Conservation (phyloP, 83 land plant genomes). For the Thuja plicata region DNA sequence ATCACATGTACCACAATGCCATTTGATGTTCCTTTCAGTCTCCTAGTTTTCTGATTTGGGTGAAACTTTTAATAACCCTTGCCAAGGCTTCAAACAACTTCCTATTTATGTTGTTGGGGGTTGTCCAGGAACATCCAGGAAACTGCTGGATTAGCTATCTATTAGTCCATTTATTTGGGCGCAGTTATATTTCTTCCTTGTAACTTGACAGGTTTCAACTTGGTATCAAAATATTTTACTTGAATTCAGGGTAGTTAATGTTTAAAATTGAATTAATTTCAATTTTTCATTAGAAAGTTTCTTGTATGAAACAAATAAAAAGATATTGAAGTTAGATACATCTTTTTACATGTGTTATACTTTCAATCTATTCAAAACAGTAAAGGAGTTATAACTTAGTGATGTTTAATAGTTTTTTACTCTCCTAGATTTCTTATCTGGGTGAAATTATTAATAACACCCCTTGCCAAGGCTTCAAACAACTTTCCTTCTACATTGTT, state of each 20-base stretch:
- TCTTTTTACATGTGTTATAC: too few relatives aligned
- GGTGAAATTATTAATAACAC: neutral
- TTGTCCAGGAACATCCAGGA: neutral
- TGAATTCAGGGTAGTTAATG: neutral
- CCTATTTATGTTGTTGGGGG: too few relatives aligned
- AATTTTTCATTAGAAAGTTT: too few relatives aligned
- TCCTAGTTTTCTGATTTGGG: neutral
- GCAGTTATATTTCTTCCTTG: neutral
- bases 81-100: neutral
- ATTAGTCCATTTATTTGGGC: neutral
- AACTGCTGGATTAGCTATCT: neutral
- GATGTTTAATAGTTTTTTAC: too few relatives aligned
- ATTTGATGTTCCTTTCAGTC: neutral
- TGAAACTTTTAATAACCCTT: neutral
- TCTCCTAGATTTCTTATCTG: neutral
- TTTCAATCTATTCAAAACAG: too few relatives aligned
- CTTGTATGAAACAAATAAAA: neutral
- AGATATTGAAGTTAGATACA: too few relatives aligned
- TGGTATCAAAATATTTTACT: neutral
- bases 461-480: neutral
- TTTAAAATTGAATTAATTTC: too few relatives aligned
- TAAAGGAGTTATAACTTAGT: too few relatives aligned
- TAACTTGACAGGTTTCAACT: neutral
- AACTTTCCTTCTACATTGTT: too few relatives aligned
- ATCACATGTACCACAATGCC: neutral